These are phyloP conservation scores for Balamuthia mandrillaris DNA, from an alignment of 208 protist species.

Conservation along the genomic window DNA sequence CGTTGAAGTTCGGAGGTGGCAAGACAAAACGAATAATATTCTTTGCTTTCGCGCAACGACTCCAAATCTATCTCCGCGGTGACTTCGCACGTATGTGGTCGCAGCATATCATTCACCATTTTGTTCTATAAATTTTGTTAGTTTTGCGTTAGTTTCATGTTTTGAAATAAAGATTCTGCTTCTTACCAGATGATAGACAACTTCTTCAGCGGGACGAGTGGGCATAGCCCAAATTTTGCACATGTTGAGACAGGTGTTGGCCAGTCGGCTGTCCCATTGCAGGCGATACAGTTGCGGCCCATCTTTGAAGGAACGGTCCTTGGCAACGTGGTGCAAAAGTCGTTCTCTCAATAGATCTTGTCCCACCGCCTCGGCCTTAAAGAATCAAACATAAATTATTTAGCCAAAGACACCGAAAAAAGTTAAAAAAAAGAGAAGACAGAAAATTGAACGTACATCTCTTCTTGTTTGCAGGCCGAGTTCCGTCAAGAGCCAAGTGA, in stretches of 20 bases:
- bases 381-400: background rate
- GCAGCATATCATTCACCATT: background rate
- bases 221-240: slow-evolving; percentile 24
- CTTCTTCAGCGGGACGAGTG: background rate
- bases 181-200: slow-evolving; percentile 1
- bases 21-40: background rate
- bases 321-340: background rate
- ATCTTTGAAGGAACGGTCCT: background rate
- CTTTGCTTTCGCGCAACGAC: background rate
- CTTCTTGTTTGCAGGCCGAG: background rate
- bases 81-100: background rate
- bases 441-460: background rate
- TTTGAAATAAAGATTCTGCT: background rate
- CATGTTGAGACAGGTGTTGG: slow-evolving; percentile 16
- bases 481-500: slow-evolving; percentile 18
- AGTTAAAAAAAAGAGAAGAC: background rate
- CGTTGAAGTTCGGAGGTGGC: slow-evolving; percentile 13
- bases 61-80: background rate
- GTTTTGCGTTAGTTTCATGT: too few species aligned
- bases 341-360: background rate
- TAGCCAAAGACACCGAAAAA: background rate
- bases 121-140: background rate
- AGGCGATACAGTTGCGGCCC: background rate
- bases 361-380: background rate
- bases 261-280: slow-evolving; percentile 20